phyloP scores from a whole-genome alignment of 2,329 filamentous ascomycete species.

The Penicillium nordicum region DNA sequence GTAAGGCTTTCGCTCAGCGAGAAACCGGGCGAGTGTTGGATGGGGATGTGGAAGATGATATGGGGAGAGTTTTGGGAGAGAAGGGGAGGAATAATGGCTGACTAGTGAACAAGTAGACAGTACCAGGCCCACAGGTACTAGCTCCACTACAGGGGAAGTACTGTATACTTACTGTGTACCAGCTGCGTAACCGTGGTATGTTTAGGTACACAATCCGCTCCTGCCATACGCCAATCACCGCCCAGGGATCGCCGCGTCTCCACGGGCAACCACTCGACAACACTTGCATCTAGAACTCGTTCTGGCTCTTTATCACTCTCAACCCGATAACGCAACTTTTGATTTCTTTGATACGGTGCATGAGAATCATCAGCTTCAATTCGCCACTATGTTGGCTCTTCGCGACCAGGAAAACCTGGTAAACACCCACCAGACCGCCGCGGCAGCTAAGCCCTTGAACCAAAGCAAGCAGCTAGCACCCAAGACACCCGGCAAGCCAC shows the following conservation, averaged over 20 bases:
- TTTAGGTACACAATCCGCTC: conserved; percentile 11
- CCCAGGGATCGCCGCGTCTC: conserved; percentile 29
- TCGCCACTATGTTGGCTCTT: conserved; percentile 65
- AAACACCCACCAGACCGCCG: conserved; percentile 67
- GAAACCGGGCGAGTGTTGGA: conserved; percentile 23
- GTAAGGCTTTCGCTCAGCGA: conserved; percentile 40
- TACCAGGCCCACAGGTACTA: conserved; percentile 6
- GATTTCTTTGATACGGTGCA: conserved; percentile 16
- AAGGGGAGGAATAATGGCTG: conserved; percentile 18
- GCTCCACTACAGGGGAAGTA: conserved; percentile 12
- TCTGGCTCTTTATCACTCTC: conserved; percentile 7
- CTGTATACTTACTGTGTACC: conserved; percentile 14
- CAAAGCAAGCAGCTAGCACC: conserved; percentile 63
- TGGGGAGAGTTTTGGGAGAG: conserved; percentile 20
- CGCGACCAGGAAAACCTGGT: conserved; percentile 86
- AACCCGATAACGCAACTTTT: conserved; percentile 8
- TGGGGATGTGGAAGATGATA: conserved; percentile 9
- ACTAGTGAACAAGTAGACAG: conserved; percentile 11
- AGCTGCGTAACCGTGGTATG: conserved; percentile 4
- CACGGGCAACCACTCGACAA: conserved; percentile 39
- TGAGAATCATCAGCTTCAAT: conserved; percentile 16
- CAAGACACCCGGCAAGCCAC: conserved; percentile 79
- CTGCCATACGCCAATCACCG: conserved; percentile 19
- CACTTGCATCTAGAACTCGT: conserved; percentile 26
- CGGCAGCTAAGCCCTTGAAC: conserved; percentile 68